Evolutionary conservation across 331 rosid species (phyloP).

Genomic region (Dryas integrifolia): DNA sequence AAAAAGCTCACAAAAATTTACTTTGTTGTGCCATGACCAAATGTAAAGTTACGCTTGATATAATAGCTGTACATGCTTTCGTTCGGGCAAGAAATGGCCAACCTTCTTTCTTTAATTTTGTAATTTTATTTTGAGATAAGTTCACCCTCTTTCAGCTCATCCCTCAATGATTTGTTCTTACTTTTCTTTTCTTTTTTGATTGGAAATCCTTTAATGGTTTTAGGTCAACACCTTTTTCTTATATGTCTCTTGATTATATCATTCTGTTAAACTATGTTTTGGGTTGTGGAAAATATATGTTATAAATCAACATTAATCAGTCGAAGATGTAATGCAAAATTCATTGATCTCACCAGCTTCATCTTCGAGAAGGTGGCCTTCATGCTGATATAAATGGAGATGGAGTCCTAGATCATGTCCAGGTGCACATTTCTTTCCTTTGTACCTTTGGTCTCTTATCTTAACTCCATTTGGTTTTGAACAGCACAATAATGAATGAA

Average conservation of each 20-base stretch:
- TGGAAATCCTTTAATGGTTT: neutral
- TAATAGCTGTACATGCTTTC: conserved; percentile 10
- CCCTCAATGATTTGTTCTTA: neutral
- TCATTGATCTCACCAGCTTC: conserved; percentile 61
- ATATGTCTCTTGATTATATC: neutral
- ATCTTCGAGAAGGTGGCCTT: conserved; percentile 96
- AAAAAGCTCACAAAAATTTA: neutral
- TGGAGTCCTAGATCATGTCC: conserved; percentile 98
- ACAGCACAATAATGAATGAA: neutral
- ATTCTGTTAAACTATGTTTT: neutral
- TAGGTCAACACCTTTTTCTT: neutral
- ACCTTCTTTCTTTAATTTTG: neutral
- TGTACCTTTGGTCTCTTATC: conserved; percentile 11
- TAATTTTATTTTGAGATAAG: neutral
- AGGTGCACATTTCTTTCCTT: conserved; percentile 49
- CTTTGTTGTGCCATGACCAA: neutral
- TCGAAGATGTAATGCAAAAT: conserved; percentile 26
- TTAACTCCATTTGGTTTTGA: neutral
- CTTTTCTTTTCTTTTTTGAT: neutral
- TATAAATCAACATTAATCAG: neutral
- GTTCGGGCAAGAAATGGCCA: neutral
- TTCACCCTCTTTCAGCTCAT: neutral
- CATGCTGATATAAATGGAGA: conserved; percentile 98
- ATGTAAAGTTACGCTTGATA: neutral
- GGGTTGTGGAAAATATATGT: conserved; percentile 8